Evolutionary conservation across 176 grass and related monocot genomes (phyloP).

Genomic region (Zizania latifolia): DNA sequence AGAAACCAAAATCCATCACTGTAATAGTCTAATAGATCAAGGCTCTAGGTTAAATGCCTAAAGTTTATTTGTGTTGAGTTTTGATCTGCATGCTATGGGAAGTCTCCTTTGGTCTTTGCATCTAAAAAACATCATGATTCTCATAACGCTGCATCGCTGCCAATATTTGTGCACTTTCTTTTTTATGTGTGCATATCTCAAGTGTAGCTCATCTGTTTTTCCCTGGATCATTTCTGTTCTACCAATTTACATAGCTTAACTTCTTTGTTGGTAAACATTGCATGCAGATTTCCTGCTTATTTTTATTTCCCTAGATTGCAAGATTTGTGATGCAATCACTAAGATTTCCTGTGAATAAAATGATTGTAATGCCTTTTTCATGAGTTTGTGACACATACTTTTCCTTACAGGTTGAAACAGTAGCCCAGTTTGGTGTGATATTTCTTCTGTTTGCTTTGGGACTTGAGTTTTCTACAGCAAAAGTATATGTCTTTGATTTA

Average conservation of each 20-base stretch:
- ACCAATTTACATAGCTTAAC: background rate
- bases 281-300: background rate
- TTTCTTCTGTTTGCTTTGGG: slow-evolving; percentile 98
- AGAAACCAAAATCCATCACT: background rate
- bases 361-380: background rate
- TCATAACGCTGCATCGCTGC: background rate
- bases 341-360: background rate
- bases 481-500: slow-evolving; percentile 46
- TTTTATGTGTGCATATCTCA: background rate
- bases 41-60: background rate
- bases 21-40: background rate
- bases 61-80: background rate
- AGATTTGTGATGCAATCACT: background rate
- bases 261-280: background rate
- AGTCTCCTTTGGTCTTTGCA: background rate
- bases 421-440: slow-evolving; percentile 99
- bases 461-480: slow-evolving; percentile 90
- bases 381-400: slow-evolving; percentile 10
- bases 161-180: background rate
- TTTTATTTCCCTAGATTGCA: background rate
- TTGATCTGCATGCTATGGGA: background rate
- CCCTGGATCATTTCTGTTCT: background rate
- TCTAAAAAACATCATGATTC: background rate
- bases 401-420: slow-evolving; percentile 85
- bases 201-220: background rate